A percentile compares a stretch with the other conserved stretches of the same genome.
phyloP scores from a whole-genome alignment of 176 grass and related monocot species.

The Lolium rigidum region DNA sequence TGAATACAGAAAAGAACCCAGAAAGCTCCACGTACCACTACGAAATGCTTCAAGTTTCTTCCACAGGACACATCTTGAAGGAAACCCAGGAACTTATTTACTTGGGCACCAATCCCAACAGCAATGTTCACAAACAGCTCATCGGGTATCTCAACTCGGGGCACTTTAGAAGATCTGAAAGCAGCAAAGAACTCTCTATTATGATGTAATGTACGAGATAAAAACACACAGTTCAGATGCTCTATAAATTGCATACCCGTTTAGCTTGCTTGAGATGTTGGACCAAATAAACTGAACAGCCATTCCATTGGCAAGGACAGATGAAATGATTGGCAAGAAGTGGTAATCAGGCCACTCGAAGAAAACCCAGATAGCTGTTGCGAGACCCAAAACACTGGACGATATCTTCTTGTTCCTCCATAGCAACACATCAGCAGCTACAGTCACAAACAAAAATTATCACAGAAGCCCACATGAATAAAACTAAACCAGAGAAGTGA shows the following conservation, averaged over 20 bases:
- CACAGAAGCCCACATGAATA: neutral
- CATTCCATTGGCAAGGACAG: constrained; percentile 72
- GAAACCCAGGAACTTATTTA: constrained; percentile 72
- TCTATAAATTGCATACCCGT: constrained; percentile 45
- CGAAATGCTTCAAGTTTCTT: constrained; percentile 78
- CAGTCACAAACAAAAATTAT: constrained; percentile 41
- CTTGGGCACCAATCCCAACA: constrained; percentile 54
- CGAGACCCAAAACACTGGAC: constrained; percentile 68
- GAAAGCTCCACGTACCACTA: constrained; percentile 58
- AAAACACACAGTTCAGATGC: neutral
- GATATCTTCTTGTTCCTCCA: constrained; percentile 99
- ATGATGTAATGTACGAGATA: neutral
- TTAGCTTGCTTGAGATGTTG: constrained; percentile 61
- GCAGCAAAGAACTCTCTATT: no score
- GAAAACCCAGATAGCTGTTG: constrained; percentile 79
- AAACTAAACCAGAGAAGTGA: constrained; percentile 8
- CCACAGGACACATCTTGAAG: constrained; percentile 88
- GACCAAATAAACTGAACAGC: constrained; percentile 76
- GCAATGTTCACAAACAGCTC: constrained; percentile 77
- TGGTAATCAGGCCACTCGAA: constrained; percentile 95
- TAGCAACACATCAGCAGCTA: constrained; percentile 91
- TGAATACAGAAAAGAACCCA: neutral
- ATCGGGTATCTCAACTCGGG: constrained; percentile 71
- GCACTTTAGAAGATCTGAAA: constrained; percentile 68
- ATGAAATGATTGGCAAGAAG: constrained; percentile 76